A percentile compares a stretch with the other conserved stretches of the same genome.
phyloP scores from a whole-genome alignment of 2,329 filamentous ascomycete species.

The Geosmithia putterillii region DNA sequence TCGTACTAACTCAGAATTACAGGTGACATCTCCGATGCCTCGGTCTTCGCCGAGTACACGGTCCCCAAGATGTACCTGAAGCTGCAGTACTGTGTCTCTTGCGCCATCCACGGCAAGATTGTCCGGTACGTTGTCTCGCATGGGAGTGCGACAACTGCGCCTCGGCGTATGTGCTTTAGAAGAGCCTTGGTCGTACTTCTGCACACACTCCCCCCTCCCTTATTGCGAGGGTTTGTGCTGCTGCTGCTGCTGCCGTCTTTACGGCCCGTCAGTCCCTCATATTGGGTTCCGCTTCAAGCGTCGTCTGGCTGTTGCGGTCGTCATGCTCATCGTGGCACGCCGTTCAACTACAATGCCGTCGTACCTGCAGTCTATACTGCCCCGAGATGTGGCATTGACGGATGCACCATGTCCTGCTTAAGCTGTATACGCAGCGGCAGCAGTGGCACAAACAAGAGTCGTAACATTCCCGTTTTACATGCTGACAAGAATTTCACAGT shows the following conservation, averaged over 20 bases:
- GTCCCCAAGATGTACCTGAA: conserved; percentile 99
- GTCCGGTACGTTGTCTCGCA: conserved; percentile 78
- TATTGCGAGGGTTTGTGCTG: background rate
- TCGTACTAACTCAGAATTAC: conserved; percentile 8
- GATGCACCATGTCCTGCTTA: too few species aligned
- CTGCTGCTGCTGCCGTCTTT: background rate
- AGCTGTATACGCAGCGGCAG: background rate
- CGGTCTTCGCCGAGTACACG: conserved; percentile 97
- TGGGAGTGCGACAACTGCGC: conserved; percentile 46
- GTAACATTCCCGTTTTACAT: conserved; percentile 1
- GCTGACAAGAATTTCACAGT: conserved; percentile 45
- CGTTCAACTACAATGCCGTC: background rate
- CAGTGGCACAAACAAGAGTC: background rate
- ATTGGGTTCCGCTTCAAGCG: background rate
- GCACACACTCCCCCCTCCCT: conserved; percentile 16
- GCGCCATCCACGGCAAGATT: conserved; percentile 99
- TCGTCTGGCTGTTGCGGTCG: background rate
- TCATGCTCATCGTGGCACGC: background rate
- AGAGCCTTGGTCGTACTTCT: conserved; percentile 46
- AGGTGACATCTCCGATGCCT: conserved; percentile 99
- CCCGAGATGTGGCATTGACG: too few species aligned
- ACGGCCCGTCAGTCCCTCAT: background rate
- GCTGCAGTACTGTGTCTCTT: conserved; percentile 99
- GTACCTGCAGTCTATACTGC: background rate
- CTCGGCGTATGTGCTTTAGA: conserved; percentile 37